These are phyloP conservation scores for Gracilariopsis chorda DNA, from an alignment of 23 red algal genomes.

Conservation along the genomic window DNA sequence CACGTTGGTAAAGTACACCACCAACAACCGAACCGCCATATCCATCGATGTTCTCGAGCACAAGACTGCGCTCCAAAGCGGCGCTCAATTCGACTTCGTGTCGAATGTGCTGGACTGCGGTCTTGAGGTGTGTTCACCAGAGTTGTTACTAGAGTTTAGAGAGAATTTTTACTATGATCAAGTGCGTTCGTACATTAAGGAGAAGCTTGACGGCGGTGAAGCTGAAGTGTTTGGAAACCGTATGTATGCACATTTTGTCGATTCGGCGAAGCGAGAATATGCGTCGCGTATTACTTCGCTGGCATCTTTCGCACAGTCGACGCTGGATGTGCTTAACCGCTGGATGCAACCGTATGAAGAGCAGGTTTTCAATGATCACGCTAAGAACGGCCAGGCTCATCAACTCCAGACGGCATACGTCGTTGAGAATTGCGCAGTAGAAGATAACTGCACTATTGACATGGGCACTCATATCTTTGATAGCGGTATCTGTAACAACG, in stretches of 20 bases:
- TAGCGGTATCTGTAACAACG: slow-evolving; percentile 54
- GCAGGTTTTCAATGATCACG: neutral
- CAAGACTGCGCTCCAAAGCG: slow-evolving; percentile 6
- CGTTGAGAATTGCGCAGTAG: slow-evolving; percentile 11
- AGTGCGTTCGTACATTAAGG: slow-evolving; percentile 72
- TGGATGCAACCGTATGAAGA: slow-evolving; percentile 13
- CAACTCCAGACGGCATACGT: slow-evolving; percentile 17
- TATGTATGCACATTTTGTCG: slow-evolving; percentile 52
- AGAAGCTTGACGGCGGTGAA: slow-evolving; percentile 76
- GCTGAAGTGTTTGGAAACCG: slow-evolving; percentile 82
- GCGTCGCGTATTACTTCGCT: slow-evolving; percentile 38
- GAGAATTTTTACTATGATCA: slow-evolving; percentile 93
- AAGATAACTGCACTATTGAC: slow-evolving; percentile 10
- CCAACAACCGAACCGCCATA: neutral
- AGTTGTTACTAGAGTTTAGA: slow-evolving; percentile 80
- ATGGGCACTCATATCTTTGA: slow-evolving; percentile 26
- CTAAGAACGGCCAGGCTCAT: neutral
- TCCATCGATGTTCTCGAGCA: slow-evolving; percentile 31
- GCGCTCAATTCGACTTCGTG: slow-evolving; percentile 7
- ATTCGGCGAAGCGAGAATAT: slow-evolving; percentile 23
- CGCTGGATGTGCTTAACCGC: slow-evolving; percentile 4
- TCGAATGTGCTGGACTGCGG: slow-evolving; percentile 55
- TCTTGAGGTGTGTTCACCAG: slow-evolving; percentile 80
- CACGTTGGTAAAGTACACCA: slow-evolving; percentile 70
- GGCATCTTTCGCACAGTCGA: slow-evolving; percentile 37